A percentile compares a stretch with the other conserved stretches of the same genome.
These are phyloP conservation scores for Articulospora tetracladia DNA, from an alignment of 495 filamentous ascomycete genomes.

Conservation along the genomic window DNA sequence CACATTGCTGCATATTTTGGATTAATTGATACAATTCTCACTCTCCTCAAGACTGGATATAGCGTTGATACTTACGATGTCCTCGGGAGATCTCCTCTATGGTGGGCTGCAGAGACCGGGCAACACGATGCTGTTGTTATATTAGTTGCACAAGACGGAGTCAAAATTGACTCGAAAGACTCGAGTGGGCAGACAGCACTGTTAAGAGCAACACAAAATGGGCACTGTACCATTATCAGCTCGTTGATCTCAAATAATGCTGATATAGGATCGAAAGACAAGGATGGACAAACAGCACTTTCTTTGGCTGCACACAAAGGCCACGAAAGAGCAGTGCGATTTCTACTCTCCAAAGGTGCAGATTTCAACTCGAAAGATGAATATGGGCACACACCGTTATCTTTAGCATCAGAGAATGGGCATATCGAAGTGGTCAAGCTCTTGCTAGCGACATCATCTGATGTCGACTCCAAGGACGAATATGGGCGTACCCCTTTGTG, in stretches of 20 bases:
- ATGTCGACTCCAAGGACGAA: background rate
- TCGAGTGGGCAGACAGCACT: background rate
- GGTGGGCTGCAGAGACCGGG: background rate
- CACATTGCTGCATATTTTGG: slow-evolving; percentile 23
- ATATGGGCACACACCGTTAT: slow-evolving; percentile 27
- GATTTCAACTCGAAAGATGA: slow-evolving; percentile 22
- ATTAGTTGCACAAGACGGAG: slow-evolving; percentile 5
- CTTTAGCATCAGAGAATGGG: slow-evolving; percentile 23
- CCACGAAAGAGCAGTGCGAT: slow-evolving; percentile 12
- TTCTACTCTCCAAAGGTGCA: slow-evolving; percentile 22
- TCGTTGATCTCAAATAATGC: background rate
- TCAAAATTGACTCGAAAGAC: background rate
- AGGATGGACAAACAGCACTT: slow-evolving; percentile 24
- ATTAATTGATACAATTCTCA: background rate
- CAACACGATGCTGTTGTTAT: slow-evolving; percentile 9
- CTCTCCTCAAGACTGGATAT: background rate
- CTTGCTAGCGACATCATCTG: slow-evolving; percentile 15
- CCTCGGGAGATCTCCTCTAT: background rate
- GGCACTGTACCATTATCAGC: background rate
- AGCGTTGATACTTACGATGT: background rate
- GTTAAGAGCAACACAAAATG: background rate
- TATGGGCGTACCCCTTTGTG: slow-evolving; percentile 1
- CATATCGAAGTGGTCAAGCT: slow-evolving; percentile 14
- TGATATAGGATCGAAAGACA: background rate
- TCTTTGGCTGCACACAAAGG: slow-evolving; percentile 25